Conservation (phyloP, 345 rosid species). For the Acer saccharum region DNA sequence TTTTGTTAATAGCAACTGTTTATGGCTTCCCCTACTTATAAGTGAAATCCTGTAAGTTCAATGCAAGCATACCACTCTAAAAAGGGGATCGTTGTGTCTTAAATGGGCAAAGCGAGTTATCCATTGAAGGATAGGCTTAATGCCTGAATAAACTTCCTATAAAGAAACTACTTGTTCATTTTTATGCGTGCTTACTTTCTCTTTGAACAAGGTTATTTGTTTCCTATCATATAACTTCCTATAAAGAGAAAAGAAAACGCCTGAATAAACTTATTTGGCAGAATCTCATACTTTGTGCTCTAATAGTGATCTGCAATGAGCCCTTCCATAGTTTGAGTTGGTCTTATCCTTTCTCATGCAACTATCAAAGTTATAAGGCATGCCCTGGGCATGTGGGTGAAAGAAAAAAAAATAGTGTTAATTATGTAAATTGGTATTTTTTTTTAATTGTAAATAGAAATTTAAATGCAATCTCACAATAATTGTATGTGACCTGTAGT, state of each 20-base stretch:
- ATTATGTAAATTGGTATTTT: neutral
- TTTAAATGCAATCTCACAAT: neutral
- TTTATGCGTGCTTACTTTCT: neutral
- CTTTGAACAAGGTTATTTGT: neutral
- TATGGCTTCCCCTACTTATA: neutral
- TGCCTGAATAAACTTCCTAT: neutral
- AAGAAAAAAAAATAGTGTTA: neutral
- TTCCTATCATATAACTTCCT: neutral
- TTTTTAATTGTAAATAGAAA: neutral
- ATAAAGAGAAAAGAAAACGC: neutral
- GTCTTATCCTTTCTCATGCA: neutral
- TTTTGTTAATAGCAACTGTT: neutral
- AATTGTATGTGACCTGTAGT: neutral
- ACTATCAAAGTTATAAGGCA: neutral
- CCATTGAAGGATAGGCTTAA: neutral
- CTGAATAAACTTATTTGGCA: neutral
- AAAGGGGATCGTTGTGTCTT: neutral
- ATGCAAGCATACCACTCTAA: neutral
- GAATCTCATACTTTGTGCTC: neutral
- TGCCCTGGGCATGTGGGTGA: neutral
- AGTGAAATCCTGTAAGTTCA: neutral
- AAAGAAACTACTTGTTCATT: neutral
- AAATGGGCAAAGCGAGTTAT: neutral
- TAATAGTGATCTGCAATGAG: neutral
- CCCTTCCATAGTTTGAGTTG: neutral